These are phyloP conservation scores for Stenocarpella maydis DNA, from an alignment of 2,329 filamentous ascomycete genomes.

Conservation along the genomic window DNA sequence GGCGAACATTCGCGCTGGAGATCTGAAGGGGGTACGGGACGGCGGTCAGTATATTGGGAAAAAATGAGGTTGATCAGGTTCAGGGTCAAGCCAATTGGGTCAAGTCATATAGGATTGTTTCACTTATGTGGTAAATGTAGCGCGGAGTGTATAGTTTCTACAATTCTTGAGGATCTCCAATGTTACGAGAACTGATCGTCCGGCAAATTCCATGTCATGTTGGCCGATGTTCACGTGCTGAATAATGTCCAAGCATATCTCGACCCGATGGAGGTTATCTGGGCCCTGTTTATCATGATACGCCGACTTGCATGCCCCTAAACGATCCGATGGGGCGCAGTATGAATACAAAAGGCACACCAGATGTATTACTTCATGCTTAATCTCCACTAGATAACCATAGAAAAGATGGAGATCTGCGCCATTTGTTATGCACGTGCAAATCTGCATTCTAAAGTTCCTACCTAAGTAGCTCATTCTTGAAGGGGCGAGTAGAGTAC, in stretches of 20 bases:
- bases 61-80: neutral
- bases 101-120: too few relatives aligned
- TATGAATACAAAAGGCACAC: neutral
- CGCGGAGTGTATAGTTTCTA: neutral
- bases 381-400: neutral
- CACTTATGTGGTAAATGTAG: neutral
- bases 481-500: neutral
- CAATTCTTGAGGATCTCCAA: neutral
- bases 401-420: neutral
- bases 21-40: slow-evolving; percentile 21
- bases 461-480: neutral
- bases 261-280: neutral
- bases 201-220: neutral
- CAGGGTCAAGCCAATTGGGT: neutral
- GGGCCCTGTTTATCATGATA: neutral
- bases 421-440: neutral
- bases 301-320: neutral
- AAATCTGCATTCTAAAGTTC: neutral
- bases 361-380: neutral
- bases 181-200: neutral
- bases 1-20: slow-evolving; percentile 31
- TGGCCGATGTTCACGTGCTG: neutral
- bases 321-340: neutral
- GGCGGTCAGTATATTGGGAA: slow-evolving; percentile 26
- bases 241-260: neutral